Evolutionary conservation across 805 yeast species (phyloP), one percentile per base, ranked within the genome.

Genomic region (Saccharomycopsis oosterbeekiorum): DNA sequence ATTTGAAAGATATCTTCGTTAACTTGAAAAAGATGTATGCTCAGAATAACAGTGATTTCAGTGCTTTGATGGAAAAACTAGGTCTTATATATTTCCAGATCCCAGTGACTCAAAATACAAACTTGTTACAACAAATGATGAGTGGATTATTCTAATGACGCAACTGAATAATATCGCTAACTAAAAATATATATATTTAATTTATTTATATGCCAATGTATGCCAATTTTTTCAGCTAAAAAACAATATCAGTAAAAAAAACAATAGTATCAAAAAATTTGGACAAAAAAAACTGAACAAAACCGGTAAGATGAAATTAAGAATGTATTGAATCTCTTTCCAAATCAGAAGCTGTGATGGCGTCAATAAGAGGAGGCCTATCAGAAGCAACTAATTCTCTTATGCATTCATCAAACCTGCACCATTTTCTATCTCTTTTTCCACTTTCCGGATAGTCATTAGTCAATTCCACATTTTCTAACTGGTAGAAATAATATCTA

Each of bases 401-500:
- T 59, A 78, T 78, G 1, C 94, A 93, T 63, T 86, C 89, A 3
- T 77, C 70, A 66, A 82, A 88, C 1, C 81, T 77, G 70, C 88
- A 85, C 96, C 97, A 90, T 62, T 82, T 75, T 59, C 98, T 75
- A 39, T 77, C 75, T 62, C 99, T 78, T 62, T 74, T 74, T 15
- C 74, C 60, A 15, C 71, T 66, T 73, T 94, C 99, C 0, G 99
- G 99, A 87, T 92, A 94, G 26, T 71, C 77, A 0, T 75, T 79
- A 53, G 79, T 79, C 63, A 88, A 75, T 58, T 80, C 75, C 15
- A 72, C 79, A 1, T 86, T 83, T 15, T 70, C 69, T 87, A 93
- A 79, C 71, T 93, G 96, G 71, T 79, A 94, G 70, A 93, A 87
- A 70, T 91, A 94, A 69, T 85, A 93, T 70, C 90, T 96, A n/a